Evolutionary conservation across 495 filamentous ascomycete species (phyloP).

Genomic region (Penicillium pulvis): DNA sequence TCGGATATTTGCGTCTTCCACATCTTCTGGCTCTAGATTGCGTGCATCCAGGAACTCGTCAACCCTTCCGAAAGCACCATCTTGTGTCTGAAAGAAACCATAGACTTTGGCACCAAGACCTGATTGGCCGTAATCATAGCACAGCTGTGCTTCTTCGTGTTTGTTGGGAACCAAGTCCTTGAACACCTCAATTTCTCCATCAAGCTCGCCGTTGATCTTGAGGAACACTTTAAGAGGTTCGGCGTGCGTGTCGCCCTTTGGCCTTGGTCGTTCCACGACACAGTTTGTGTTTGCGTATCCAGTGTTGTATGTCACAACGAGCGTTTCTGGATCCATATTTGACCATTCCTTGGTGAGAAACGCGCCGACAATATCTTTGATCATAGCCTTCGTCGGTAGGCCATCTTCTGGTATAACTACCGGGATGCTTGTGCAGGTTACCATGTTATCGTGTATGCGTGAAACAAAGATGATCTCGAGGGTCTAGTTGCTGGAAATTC

Average conservation of each 20-base stretch:
- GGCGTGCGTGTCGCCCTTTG: constrained; percentile 1
- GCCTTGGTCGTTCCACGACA: constrained; percentile 26
- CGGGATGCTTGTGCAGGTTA: constrained; percentile 15
- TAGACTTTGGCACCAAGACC: constrained; percentile 31
- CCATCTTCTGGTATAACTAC: constrained; percentile 25
- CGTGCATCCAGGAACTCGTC: constrained; percentile 36
- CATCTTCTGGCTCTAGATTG: constrained; percentile 31
- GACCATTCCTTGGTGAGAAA: constrained; percentile 33
- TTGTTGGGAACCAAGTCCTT: constrained; percentile 29
- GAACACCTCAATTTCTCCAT: constrained; percentile 24
- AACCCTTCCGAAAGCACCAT: constrained; percentile 30
- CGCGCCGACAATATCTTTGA: constrained; percentile 25
- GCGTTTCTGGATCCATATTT: constrained; percentile 25
- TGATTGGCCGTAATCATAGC: constrained; percentile 30
- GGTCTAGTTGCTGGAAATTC: too few species aligned
- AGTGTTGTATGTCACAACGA: constrained; percentile 23
- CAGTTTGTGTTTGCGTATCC: constrained; percentile 29
- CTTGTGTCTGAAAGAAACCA: constrained; percentile 30
- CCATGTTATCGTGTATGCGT: constrained; percentile 12
- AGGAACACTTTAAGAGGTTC: constrained; percentile 32
- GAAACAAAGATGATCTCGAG: too few species aligned
- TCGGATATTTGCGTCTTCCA: constrained; percentile 30
- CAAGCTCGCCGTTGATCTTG: constrained; percentile 25
- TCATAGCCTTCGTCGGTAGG: constrained; percentile 21
- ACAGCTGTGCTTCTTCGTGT: constrained; percentile 30